Conservation (phyloP, 1,284 basidiomycete genomes). For the Earliella scabrosa region DNA sequence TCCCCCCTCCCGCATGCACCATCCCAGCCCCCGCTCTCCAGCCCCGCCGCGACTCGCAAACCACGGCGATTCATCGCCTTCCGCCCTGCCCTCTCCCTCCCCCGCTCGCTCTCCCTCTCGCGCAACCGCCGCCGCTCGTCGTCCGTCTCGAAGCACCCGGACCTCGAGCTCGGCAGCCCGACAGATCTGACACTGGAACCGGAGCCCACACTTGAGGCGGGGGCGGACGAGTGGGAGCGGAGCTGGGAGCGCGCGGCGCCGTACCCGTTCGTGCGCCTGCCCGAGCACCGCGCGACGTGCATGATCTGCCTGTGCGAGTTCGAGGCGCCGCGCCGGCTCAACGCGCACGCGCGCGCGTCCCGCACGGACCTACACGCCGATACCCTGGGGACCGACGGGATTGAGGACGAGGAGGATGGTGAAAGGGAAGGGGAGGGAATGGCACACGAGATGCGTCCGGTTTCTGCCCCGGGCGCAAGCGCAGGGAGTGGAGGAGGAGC, state of each 20-base stretch:
- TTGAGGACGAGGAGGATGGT: slow-evolving; percentile 18
- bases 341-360: too few relatives aligned
- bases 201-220: too few relatives aligned
- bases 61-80: slow-evolving; percentile 48
- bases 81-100: slow-evolving; percentile 26
- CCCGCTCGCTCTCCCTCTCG: too few relatives aligned
- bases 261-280: slow-evolving; percentile 63
- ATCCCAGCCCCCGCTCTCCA: slow-evolving; percentile 49
- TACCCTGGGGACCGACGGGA: slow-evolving; percentile 8
- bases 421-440: slow-evolving; percentile 52
- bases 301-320: slow-evolving; percentile 81
- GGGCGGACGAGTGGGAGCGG: slow-evolving; percentile 43
- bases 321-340: slow-evolving; percentile 60
- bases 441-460: slow-evolving; percentile 4
- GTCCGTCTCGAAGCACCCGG: too few relatives aligned
- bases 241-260: slow-evolving; percentile 48
- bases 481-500: slow-evolving; percentile 21
- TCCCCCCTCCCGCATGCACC: slow-evolving; percentile 40
- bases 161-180: slow-evolving; percentile 23
- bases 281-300: slow-evolving; percentile 75
- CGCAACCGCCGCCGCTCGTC: too few relatives aligned
- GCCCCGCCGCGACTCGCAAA: slow-evolving; percentile 41
- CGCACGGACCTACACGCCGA: slow-evolving; percentile 12
- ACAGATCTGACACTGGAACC: too few relatives aligned
- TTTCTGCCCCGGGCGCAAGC: too few relatives aligned